phyloP scores from a whole-genome alignment of 192 early-diverging fungal species.

The Entrophospora sp. region DNA sequence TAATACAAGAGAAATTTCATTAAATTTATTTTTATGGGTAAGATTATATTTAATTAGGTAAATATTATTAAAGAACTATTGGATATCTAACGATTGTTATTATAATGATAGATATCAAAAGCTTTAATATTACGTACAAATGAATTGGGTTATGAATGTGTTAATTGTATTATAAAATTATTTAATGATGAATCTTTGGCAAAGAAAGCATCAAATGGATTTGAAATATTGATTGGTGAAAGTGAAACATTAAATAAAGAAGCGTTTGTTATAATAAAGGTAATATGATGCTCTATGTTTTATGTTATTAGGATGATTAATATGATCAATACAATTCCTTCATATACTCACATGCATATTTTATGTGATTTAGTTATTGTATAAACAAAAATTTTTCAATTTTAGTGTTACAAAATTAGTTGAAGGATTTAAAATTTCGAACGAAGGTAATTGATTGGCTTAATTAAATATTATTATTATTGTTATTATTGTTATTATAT shows the following conservation, averaged over 20 bases:
- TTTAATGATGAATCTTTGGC: constrained; percentile 37
- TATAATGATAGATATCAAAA: constrained; percentile 49
- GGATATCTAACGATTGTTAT: too few relatives aligned
- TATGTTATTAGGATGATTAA: not conserved
- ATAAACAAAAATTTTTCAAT: constrained; percentile 81
- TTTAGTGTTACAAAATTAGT: constrained; percentile 64
- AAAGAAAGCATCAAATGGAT: constrained; percentile 51
- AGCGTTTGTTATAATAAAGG: constrained; percentile 55
- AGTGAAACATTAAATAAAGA: constrained; percentile 64
- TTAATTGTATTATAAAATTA: constrained; percentile 42
- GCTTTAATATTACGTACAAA: constrained; percentile 51
- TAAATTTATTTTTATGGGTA: constrained; percentile 23
- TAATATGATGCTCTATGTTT: constrained; percentile 22
- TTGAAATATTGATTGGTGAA: constrained; percentile 69
- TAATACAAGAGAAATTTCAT: not conserved
- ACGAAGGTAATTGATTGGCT: constrained; percentile 28
- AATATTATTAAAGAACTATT: too few relatives aligned
- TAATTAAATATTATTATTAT: too few relatives aligned
- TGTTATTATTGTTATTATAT: not conserved
- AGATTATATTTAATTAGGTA: not conserved
- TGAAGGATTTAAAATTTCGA: constrained; percentile 38
- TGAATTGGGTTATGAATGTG: constrained; percentile 42
- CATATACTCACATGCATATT: too few relatives aligned
- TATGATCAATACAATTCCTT: too few relatives aligned
- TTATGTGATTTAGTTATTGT: constrained; percentile 49